Evolutionary conservation across 805 yeast species (phyloP), one percentile per base, ranked within the genome.

Genomic region (Candida vartiovaarae): DNA sequence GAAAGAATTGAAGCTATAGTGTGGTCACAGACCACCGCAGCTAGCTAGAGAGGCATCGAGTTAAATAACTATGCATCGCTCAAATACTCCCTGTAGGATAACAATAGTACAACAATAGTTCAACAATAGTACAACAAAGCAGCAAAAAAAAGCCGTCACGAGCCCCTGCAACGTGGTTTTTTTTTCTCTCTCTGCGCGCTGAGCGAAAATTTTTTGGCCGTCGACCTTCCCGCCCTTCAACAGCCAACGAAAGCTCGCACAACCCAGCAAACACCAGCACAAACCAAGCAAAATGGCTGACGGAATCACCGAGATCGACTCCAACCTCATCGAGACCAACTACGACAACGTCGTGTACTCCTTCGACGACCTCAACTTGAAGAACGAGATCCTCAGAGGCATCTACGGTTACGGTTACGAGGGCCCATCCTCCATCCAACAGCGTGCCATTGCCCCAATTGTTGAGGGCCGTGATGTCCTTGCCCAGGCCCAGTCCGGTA

Each of bases 401-500:
- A 38, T n/a, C 43, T 43, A 77, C 66, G 89, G 84, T 60, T 85
- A 84, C 74, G 97, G 98, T 72, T 93, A 87, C 71, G 97, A 90
- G 74, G 76, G 76, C 48, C 99, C 99, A 57, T 89, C 97, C 47
- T 90, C 98, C 48, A 93, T 91, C 74, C 99, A 91, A 75, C 93
- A 88, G 67, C 82, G 99, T 70, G 99, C 99, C 53, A 93, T 91
- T 59, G 74, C 84, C 70, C 99, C 95, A 68, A 90, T 93, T 66
- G 82, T 87, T 61, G 84, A 82, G 66, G 96, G 96, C 50, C 84
- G 88, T 68, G 98, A 91, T 70, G 95, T 89, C 47, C 80, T 91
- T 56, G 99, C 98, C 53, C 99, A 91, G 74, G 98, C 99, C 52
- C 99, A 91, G 74, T 88, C 96, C 40, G 99, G 99, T 72, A 91